These are phyloP conservation scores for Ilyonectria mors-panacis DNA, from an alignment of 2,329 filamentous ascomycete species.

Conservation along the genomic window DNA sequence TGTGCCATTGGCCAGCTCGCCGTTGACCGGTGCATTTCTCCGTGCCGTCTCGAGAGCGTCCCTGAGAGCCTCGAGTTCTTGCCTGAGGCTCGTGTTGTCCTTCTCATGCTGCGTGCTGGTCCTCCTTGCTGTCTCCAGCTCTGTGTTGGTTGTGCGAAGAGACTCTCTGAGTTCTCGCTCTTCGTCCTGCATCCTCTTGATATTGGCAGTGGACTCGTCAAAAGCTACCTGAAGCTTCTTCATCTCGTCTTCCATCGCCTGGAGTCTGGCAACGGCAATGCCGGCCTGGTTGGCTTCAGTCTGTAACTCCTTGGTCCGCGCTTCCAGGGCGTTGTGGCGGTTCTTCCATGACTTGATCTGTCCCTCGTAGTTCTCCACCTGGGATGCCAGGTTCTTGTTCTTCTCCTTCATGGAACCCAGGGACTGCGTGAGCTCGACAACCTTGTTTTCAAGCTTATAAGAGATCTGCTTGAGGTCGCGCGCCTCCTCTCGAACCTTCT, in stretches of 20 bases:
- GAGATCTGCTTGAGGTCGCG: conserved; percentile 99
- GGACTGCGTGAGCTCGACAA: conserved; percentile 96
- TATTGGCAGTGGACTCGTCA: conserved; percentile 90
- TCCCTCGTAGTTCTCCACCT: conserved; percentile 95
- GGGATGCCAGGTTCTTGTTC: conserved; percentile 89
- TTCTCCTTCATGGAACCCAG: conserved; percentile 93
- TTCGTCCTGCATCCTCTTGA: conserved; percentile 95
- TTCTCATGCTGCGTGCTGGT: conserved; percentile 83
- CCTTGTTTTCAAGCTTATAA: conserved; percentile 99
- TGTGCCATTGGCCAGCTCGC: conserved; percentile 62
- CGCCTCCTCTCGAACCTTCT: conserved; percentile 92
- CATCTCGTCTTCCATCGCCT: conserved; percentile 96
- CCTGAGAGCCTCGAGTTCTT: conserved; percentile 91
- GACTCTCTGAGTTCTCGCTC: conserved; percentile 89
- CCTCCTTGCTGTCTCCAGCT: conserved; percentile 85
- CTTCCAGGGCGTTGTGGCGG: conserved; percentile 90
- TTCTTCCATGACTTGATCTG: conserved; percentile 98
- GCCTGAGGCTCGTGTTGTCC: conserved; percentile 87
- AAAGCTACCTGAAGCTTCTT: conserved; percentile 89
- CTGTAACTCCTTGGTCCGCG: conserved; percentile 92
- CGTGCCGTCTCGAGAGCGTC: conserved; percentile 93
- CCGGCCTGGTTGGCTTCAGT: conserved; percentile 97
- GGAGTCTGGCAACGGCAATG: conserved; percentile 90
- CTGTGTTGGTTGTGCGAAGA: conserved; percentile 82
- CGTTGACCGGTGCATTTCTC: conserved; percentile 82